These are phyloP conservation scores for Canna indica DNA, from an alignment of 176 grass and related monocot species.

Conservation along the genomic window DNA sequence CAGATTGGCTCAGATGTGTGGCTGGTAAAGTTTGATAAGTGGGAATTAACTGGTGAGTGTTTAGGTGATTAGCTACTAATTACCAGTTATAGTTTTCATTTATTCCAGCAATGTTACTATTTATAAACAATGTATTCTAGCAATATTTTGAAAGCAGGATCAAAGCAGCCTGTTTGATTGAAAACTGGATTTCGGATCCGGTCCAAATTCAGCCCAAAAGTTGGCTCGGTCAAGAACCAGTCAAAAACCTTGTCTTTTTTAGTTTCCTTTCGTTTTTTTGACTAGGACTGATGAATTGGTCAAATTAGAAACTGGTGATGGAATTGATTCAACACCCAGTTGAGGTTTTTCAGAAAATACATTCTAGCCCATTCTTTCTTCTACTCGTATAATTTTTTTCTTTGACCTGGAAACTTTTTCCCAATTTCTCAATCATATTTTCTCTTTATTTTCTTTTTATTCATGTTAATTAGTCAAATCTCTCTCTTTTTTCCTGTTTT, in stretches of 20 bases:
- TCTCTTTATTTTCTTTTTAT: background rate
- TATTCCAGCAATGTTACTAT: background rate
- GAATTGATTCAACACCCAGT: too few relatives aligned
- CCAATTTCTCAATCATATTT: background rate
- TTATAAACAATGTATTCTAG: background rate
- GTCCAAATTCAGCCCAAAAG: too few relatives aligned
- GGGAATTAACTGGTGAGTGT: conserved; percentile 60
- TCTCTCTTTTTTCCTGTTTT: background rate
- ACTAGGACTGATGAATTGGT: too few relatives aligned
- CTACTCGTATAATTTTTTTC: background rate
- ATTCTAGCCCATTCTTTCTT: too few relatives aligned
- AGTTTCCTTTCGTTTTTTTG: too few relatives aligned
- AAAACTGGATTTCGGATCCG: too few relatives aligned
- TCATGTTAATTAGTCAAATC: background rate
- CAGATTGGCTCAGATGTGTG: conserved; percentile 44
- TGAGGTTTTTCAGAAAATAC: too few relatives aligned
- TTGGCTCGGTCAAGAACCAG: too few relatives aligned
- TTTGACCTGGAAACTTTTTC: background rate
- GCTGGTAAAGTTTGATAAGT: conserved; percentile 80
- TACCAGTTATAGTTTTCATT: background rate
- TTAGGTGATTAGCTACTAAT: background rate
- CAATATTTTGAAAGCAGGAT: background rate
- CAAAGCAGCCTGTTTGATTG: too few relatives aligned
- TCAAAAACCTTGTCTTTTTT: too few relatives aligned
- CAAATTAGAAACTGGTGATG: too few relatives aligned